Conservation (phyloP, 805 yeast genomes). For the Cyberlindnera galapagoensis region DNA sequence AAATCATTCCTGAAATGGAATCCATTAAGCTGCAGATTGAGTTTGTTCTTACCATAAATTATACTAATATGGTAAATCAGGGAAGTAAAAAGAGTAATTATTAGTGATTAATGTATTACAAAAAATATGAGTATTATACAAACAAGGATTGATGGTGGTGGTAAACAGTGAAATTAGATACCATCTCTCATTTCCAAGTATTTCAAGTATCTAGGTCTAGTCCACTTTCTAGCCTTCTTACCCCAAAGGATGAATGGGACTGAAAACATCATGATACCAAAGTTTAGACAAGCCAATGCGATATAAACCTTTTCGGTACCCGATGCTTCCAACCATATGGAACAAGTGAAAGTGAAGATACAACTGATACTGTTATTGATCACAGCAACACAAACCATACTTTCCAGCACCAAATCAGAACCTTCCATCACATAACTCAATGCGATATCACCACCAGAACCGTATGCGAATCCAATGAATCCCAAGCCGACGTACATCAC, state of each 20-base stretch:
- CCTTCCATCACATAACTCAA: constrained; percentile 65
- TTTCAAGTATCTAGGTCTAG: constrained; percentile 47
- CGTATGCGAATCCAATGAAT: constrained; percentile 62
- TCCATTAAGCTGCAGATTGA: no score
- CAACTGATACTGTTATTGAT: constrained; percentile 62
- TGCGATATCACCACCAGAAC: constrained; percentile 66
- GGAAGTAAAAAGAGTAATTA: background rate
- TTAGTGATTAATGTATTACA: background rate
- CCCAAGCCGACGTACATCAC: constrained; percentile 56
- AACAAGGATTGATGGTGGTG: background rate
- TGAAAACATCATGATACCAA: constrained; percentile 49
- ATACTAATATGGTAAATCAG: background rate
- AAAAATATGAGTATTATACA: background rate
- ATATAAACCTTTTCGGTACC: constrained; percentile 56
- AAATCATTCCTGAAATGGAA: no score
- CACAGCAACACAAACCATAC: constrained; percentile 62
- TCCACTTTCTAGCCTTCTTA: constrained; percentile 50
- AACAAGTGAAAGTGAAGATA: constrained; percentile 59
- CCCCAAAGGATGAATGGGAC: constrained; percentile 58
- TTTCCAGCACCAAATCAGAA: constrained; percentile 64
- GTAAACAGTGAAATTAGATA: constrained; percentile 10
- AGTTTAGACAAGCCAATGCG: constrained; percentile 53
- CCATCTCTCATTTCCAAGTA: constrained; percentile 50
- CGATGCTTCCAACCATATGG: constrained; percentile 49
- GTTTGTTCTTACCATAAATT: no score